phyloP scores from a whole-genome alignment of 1,284 basidiomycete species.

The Termitomyces sp. region DNA sequence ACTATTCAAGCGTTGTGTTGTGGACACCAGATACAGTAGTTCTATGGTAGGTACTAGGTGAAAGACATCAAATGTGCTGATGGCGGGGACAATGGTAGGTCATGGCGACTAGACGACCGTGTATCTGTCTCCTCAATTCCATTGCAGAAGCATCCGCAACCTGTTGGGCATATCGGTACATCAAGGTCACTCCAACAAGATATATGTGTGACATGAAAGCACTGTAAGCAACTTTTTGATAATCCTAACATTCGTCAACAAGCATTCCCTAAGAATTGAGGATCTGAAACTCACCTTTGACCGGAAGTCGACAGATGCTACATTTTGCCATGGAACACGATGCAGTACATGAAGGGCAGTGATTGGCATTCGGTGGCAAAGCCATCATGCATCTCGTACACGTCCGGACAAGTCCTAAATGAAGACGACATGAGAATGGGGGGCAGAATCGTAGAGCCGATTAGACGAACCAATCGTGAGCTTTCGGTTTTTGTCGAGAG shows the following conservation, averaged over 20 bases:
- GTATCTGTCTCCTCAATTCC: slow-evolving; percentile 21
- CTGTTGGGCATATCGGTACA: slow-evolving; percentile 51
- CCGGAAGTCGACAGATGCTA: slow-evolving; percentile 71
- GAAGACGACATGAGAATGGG: slow-evolving; percentile 2
- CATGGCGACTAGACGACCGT: slow-evolving; percentile 17
- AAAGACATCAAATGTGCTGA: slow-evolving; percentile 6
- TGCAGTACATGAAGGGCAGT: slow-evolving; percentile 47
- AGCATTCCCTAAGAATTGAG: background rate
- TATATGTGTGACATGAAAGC: slow-evolving; percentile 64
- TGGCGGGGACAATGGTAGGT: slow-evolving; percentile 8
- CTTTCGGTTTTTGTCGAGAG: slow-evolving; percentile 25
- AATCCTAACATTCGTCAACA: slow-evolving; percentile 42
- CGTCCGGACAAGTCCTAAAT: slow-evolving; percentile 29
- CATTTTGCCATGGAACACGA: slow-evolving; percentile 48
- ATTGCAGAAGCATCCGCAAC: slow-evolving; percentile 59
- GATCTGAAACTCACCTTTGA: slow-evolving; percentile 53
- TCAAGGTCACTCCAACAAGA: slow-evolving; percentile 52
- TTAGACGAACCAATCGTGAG: slow-evolving; percentile 33
- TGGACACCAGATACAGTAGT: background rate
- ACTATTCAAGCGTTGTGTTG: background rate
- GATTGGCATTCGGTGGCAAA: slow-evolving; percentile 27
- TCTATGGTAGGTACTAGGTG: background rate
- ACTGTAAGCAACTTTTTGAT: slow-evolving; percentile 62
- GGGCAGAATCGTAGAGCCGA: background rate
- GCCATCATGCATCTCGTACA: slow-evolving; percentile 34